Base-by-base conservation (phyloP, 495 filamentous ascomycete species). In the Amniculicola lignicola region DNA sequence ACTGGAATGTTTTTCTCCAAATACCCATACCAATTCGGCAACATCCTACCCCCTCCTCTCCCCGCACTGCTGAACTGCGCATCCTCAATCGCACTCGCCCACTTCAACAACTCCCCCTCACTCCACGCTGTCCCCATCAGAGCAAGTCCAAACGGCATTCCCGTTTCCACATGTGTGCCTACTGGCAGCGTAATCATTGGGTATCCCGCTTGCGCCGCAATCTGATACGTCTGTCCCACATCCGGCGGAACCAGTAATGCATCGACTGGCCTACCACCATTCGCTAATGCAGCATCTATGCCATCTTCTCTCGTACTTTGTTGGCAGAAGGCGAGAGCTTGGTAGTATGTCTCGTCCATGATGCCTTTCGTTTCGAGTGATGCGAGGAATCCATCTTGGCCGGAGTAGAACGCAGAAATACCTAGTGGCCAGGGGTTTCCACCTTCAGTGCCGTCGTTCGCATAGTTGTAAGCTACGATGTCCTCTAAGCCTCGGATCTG, bases 141-240 rank as follows among this genome's bases (percentile, higher is more conserved):
- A 2, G 77, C 82, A 19, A 90, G 66, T 0, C 86, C 85, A 63
- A 83, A 87, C 0, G 84, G 83, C 80, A 90, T 86, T 10, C 83
- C 82, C 1, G 74, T 85, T 18, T 51, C 66, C 23, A 56, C 46
- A 60, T 76, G 72, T 10, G 76, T 68, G 12, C 79, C 80, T 1
- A 77, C 83, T 0, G 86, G 86, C 0, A 90, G 63, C 2, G 84
- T 88, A 55, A 89, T 72, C 51, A 86, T 75, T 1, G 85, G 86
- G 66, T 90, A 89, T 0, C 85, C 85, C 7, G 79, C 79, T 57
- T 79, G 72, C 2, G 76, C 77, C 11, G 74, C 74, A 31, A 77
- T 72, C 59, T 77, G 70, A 53, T 81, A 77, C 31, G 77, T 79
- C 65, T 83, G 82, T 0, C 75, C 86, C 3, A 84, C 79, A 65